Base-by-base conservation (phyloP, 1,139 yeast species). In the Suhomyces taliae region DNA sequence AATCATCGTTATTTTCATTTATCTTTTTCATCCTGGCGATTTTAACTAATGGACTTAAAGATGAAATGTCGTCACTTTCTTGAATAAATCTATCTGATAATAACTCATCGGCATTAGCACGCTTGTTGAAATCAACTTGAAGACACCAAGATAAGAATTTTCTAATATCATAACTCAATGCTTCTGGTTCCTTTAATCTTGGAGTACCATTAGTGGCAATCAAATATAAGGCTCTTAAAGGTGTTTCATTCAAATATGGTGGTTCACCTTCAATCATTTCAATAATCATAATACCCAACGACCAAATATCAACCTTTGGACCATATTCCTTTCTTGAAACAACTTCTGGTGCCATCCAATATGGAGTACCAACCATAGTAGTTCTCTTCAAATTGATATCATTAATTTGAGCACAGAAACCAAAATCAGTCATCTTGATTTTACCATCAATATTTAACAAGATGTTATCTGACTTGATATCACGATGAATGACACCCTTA, bases 261-360 rank as follows among this genome's bases (percentile, higher is more conserved):
- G 99, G 99, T 68, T 93, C 99, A 33, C 99, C 98, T 68, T 93
- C 98, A 56, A 93, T 89, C 99, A 93, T 93, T 68, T 93, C 99
- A 61, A 93, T 90, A 15, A 91, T 85, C 99, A 93, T 93, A 56
- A 93, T 93, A 54, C 99, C 99, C 54, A 93, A 72, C 10, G 97
- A 89, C 99, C 99, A 93, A 44, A 95, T 86, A 67, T 93, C 99
- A 47, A 93, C 97, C 68, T 95, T 91, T 36, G 97, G 96, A 2
- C 97, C 99, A 65, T 93, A 93, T 59, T 90, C 97, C 63, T 91
- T 90, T 54, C 96, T 77, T 8, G 90, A 83, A 19, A 93, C 97
- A 48, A 93, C 97, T 67, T 93, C 99, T 2, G 99, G 99, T 0
- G 99, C 99, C 99, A 93, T 93, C 99, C 99, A 93, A 66, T 93